A percentile compares a stretch with the other conserved stretches of the same genome.
Evolutionary conservation across 306 rosid species (phyloP).

Genomic region (Macrotyloma uniflorum): DNA sequence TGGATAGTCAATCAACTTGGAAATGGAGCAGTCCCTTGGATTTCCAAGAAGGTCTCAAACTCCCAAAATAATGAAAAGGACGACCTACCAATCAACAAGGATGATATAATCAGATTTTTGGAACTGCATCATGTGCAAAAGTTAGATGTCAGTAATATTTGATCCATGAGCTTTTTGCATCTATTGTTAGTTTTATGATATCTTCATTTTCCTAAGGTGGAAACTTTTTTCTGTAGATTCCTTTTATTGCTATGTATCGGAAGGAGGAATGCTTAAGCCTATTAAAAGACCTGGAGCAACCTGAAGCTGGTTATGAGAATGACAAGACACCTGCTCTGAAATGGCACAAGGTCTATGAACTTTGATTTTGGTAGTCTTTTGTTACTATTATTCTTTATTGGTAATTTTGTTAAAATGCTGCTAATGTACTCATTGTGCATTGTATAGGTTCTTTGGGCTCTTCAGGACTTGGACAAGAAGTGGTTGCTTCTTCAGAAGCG

Average conservation of each 20-base stretch:
- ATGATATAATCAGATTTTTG: slow-evolving; percentile 81
- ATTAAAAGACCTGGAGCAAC: slow-evolving; percentile 68
- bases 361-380: not conserved
- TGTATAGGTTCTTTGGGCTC: slow-evolving; percentile 85
- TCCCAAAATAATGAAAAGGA: slow-evolving; percentile 41
- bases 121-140: slow-evolving; percentile 89
- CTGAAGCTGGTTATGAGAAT: slow-evolving; percentile 54
- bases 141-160: slow-evolving; percentile 73
- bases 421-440: slow-evolving; percentile 39
- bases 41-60: slow-evolving; percentile 52
- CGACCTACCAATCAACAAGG: slow-evolving; percentile 57
- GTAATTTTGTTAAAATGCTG: not conserved
- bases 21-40: slow-evolving; percentile 66
- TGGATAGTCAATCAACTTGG: slow-evolving; percentile 77
- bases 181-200: slow-evolving; percentile 20
- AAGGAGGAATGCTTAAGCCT: slow-evolving; percentile 91
- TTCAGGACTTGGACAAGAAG: slow-evolving; percentile 89
- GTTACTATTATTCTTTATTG: slow-evolving; percentile 10
- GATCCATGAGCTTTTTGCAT: not conserved
- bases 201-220: slow-evolving; percentile 28
- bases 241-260: slow-evolving; percentile 90
- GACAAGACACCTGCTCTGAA: slow-evolving; percentile 67
- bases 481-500: slow-evolving; percentile 97
- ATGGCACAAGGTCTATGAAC: slow-evolving; percentile 84
- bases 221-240: slow-evolving; percentile 56